Evolutionary conservation across 2,329 filamentous ascomycete genomes (phyloP), one percentile per base, ranked within the genome.

Genomic region (Ophiostoma perfectum): DNA sequence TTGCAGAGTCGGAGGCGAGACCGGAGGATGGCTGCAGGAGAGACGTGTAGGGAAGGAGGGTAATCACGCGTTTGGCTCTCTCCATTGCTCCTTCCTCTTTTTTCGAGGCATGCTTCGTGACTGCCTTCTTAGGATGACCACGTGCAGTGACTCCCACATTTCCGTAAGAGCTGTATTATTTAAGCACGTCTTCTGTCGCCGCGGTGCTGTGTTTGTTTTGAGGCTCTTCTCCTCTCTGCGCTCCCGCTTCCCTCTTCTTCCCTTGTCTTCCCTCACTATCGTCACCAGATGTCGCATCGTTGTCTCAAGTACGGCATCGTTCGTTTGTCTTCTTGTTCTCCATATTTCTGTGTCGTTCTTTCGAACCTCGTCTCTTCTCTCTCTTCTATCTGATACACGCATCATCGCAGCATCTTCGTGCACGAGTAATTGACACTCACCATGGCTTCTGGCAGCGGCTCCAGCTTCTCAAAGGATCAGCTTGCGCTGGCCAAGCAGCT

Each of bases 401-500:
- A 27, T 27, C 27, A 27, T 27, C 27, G 27, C 27, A 27, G 27
- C 27, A 27, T 27, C 27, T 27, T 27, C 27, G 27, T 27, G 27
- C 27, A 27, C 27, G 27, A 27, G 27, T 27, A 27, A 27, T 45
- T 9, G 42, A 45, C 42, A 45, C 42, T 45, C 14, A 65, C 65
- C 49, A 68, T 60, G 55, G 55, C 55, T 55, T 55, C 49, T 27
- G 12, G 18, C 49, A 55, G 49, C n/a, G 49, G 49, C 11, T n/a
- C n/a, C n/a, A 38, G 58, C 5, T 63, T 63, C n/a, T 63, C 65
- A 4, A 63, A 66, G 42, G 70, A 72, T 36, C 71, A 72, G 69
- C 64, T 72, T 16, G 68, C 64, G 4, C 12, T 71, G 11, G 71
- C 71, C n/a, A 70, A 63, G 47, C 55, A 71, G 47, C 67, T 72